These are phyloP conservation scores for Epipyxis sp. DNA, from an alignment of 108 stramenopile species.

Conservation along the genomic window DNA sequence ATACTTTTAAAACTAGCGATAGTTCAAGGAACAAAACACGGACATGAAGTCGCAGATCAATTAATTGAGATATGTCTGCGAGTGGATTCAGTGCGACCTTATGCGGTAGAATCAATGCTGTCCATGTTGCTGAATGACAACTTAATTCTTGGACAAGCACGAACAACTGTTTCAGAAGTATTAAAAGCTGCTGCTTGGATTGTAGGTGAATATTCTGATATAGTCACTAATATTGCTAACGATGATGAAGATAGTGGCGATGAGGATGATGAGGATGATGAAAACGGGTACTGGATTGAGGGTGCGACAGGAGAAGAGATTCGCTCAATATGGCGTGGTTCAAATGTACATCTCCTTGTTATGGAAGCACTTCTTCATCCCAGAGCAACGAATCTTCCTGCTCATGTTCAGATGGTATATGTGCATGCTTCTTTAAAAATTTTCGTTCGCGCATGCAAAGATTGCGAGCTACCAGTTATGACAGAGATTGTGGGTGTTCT, in stretches of 20 bases:
- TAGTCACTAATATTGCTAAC: constrained; percentile 46
- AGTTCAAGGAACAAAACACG: constrained; percentile 69
- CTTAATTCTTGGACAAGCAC: constrained; percentile 32
- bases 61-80: constrained; percentile 88
- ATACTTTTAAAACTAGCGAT: constrained; percentile 77
- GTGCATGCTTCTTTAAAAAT: constrained; percentile 80
- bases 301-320: background rate
- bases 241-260: constrained; percentile 65
- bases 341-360: background rate
- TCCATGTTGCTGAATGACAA: constrained; percentile 56
- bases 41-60: constrained; percentile 68
- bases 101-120: constrained; percentile 74
- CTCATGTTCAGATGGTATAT: constrained; percentile 68
- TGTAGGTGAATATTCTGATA: constrained; percentile 74
- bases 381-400: constrained; percentile 32
- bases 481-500: constrained; percentile 50
- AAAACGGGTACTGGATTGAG: constrained; percentile 34
- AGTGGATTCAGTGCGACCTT: constrained; percentile 83
- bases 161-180: constrained; percentile 62
- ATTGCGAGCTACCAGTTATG: constrained; percentile 43
- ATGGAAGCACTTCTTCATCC: constrained; percentile 33
- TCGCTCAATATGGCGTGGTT: constrained; percentile 23
- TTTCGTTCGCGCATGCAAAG: constrained; percentile 68
- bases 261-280: constrained; percentile 53
- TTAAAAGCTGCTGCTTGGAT: constrained; percentile 89